Evolutionary conservation across 1,284 basidiomycete genomes (phyloP), one percentile per base, ranked within the genome.

Genomic region (Cystobasidium pallidum): DNA sequence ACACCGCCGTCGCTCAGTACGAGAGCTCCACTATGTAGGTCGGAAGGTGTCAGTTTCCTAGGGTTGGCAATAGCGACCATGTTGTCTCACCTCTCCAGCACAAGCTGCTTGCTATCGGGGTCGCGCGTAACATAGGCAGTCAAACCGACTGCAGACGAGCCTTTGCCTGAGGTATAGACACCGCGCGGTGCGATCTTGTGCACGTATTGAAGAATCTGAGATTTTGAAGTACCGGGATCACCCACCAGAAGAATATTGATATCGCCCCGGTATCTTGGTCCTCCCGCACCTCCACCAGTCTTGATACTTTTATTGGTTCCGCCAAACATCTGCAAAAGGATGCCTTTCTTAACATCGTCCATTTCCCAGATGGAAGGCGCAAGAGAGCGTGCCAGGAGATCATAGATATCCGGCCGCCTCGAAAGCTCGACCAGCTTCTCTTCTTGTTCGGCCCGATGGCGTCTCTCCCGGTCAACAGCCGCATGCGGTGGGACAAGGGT

Each of bases 311-410:
- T 99, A 82, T 97, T 98, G 59, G 95, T 97, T 0, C 95, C 95
- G 6, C 95, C 96, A 81, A 99, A 98, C 30, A 99, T 83, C 82
- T 98, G 95, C 34, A 99, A 83, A 61, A 99, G 81, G 70, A 99
- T 95, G 0, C 96, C 95, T 83, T 98, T 98, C 84, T 99, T 99
- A 74, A 99, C 92, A 79, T 99, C 95, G 49, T 99, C 94, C 91
- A 98, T 90, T 80, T 94, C 92, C 89, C 92, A 98, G 77, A 99
- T 95, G 32, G 89, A 91, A 10, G 95, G 96, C 0, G 95, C 95
- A 74, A 99, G 86, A 1, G 90, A 92, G 36, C 90, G 84, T 15
- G 94, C 84, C 1, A 99, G 85, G 47, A 92, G 82, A 3, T 95
- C 91, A 81, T 99, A 99, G 49, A 96, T 84, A 80, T 97, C 94